Evolutionary conservation across 768 basidiomycete species (phyloP).

Genomic region (Tulasnella sp.): DNA sequence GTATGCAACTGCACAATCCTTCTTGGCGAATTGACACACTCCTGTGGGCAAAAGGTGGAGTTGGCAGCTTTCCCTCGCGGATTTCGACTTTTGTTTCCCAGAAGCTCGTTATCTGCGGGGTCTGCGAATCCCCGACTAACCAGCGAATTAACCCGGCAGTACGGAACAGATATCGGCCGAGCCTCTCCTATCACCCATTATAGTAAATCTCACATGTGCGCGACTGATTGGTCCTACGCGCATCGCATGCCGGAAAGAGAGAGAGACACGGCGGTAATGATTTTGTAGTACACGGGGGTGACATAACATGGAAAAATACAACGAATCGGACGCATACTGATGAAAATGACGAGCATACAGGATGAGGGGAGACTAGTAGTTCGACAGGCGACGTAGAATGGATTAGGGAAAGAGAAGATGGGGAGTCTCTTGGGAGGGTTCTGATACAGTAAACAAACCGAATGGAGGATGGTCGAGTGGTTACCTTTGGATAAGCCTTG

Average conservation of each 20-base stretch:
- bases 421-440: neutral
- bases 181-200: no score
- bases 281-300: neutral
- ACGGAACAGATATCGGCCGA: no score
- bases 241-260: no score
- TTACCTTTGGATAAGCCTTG: no score
- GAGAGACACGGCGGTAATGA: no score
- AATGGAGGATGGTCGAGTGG: neutral
- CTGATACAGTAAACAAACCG: neutral
- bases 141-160: neutral
- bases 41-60: conserved; percentile 4
- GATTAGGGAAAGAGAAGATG: neutral
- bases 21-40: neutral
- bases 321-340: neutral
- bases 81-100: neutral
- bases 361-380: neutral
- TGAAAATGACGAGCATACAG: neutral
- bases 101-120: neutral
- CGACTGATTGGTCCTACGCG: no score
- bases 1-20: neutral
- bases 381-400: neutral
- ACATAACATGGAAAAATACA: neutral
- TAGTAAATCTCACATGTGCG: no score
- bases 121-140: neutral
- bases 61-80: neutral